Evolutionary conservation across 805 yeast genomes (phyloP).

Genomic region (Starmera quercuum): DNA sequence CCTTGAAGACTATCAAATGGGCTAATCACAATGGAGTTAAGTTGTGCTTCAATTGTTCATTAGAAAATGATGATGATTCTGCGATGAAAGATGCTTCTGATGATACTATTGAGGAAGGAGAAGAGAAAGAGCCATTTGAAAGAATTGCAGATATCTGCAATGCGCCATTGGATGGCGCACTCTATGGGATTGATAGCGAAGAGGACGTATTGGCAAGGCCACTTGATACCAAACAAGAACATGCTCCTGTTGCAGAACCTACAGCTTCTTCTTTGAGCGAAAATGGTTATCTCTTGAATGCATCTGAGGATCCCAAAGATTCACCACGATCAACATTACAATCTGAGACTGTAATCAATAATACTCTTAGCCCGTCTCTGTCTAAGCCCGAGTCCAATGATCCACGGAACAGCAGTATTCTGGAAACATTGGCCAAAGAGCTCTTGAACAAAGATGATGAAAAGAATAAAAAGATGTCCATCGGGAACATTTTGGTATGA

Average conservation of each 20-base stretch:
- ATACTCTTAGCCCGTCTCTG: too few relatives aligned
- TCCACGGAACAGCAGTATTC: too few relatives aligned
- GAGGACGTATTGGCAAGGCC: not conserved
- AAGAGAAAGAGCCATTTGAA: not conserved
- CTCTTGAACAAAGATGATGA: not conserved
- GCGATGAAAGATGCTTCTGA: not conserved
- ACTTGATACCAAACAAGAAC: too few relatives aligned
- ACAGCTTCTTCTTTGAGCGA: too few relatives aligned
- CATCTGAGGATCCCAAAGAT: too few relatives aligned
- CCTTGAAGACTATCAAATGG: constrained; percentile 2
- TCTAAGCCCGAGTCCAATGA: too few relatives aligned
- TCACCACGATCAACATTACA: too few relatives aligned
- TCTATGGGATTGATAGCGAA: not conserved
- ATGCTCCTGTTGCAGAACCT: too few relatives aligned
- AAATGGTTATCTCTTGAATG: too few relatives aligned
- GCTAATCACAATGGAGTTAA: not conserved
- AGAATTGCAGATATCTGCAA: not conserved
- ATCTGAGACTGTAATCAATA: too few relatives aligned
- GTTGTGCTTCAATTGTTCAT: not conserved
- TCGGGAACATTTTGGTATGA: constrained; percentile 2
- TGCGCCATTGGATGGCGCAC: not conserved
- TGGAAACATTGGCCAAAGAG: not conserved
- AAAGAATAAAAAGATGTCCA: constrained; percentile 2
- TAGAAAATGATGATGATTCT: not conserved
- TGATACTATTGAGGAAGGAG: not conserved